phyloP scores from a whole-genome alignment of 495 filamentous ascomycete species.

The Aspergillus sclerotiicarbonarius region DNA sequence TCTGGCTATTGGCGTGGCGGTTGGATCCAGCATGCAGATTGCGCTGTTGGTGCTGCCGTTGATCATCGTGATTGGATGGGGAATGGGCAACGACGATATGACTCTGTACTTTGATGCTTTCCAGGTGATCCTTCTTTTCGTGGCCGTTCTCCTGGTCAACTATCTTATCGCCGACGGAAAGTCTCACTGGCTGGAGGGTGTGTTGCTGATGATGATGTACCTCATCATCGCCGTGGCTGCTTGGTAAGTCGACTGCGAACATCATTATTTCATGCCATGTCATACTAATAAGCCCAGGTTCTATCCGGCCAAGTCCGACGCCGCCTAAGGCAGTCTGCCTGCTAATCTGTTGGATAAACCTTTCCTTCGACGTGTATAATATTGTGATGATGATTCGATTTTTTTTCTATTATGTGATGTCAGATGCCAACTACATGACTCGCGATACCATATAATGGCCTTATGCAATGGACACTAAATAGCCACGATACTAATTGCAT shows the following conservation, averaged over 20 bases:
- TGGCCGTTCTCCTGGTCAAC: constrained; percentile 73
- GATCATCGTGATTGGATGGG: constrained; percentile 78
- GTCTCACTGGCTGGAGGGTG: constrained; percentile 69
- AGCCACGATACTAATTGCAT: no score
- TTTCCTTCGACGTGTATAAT: background rate
- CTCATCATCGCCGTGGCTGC: constrained; percentile 64
- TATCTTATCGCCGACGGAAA: constrained; percentile 70
- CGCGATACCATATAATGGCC: no score
- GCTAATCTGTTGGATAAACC: background rate
- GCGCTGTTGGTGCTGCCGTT: constrained; percentile 76
- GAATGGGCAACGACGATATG: constrained; percentile 53
- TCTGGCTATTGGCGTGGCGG: constrained; percentile 77
- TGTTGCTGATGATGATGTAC: constrained; percentile 71
- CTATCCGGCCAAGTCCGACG: constrained; percentile 29
- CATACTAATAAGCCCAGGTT: constrained; percentile 26
- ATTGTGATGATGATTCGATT: background rate
- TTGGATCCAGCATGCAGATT: constrained; percentile 87
- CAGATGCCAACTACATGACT: no score
- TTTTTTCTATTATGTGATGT: background rate
- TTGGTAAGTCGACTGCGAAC: constrained; percentile 52
- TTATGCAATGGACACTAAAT: no score
- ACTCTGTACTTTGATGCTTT: constrained; percentile 78
- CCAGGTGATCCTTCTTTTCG: constrained; percentile 77
- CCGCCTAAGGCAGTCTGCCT: background rate
- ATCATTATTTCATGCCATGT: no score